These are phyloP conservation scores for Amaranthus hypochondriacus DNA, from an alignment of 148 eudicot species.

Conservation along the genomic window DNA sequence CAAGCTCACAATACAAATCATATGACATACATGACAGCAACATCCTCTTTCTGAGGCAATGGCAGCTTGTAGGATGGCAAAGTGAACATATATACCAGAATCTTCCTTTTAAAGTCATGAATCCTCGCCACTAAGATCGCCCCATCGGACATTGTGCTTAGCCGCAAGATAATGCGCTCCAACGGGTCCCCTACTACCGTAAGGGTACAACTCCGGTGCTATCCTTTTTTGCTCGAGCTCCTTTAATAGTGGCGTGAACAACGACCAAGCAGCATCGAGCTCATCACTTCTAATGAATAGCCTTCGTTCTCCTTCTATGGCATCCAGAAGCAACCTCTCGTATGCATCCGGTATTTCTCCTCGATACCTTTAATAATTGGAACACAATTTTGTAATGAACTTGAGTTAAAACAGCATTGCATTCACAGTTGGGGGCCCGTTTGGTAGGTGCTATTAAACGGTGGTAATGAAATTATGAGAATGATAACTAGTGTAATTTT, in stretches of 20 bases:
- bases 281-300: slow-evolving; percentile 91
- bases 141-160: slow-evolving; percentile 77
- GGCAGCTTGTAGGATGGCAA: background rate
- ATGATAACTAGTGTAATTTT: too few relatives aligned
- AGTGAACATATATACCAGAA: background rate
- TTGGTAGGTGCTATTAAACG: too few relatives aligned
- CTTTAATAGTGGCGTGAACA: slow-evolving; percentile 68
- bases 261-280: slow-evolving; percentile 85
- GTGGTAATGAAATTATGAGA: too few relatives aligned
- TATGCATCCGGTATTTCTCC: slow-evolving; percentile 81
- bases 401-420: too few relatives aligned
- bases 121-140: slow-evolving; percentile 55
- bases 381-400: background rate
- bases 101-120: slow-evolving; percentile 20
- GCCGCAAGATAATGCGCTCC: slow-evolving; percentile 86
- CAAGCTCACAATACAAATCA: background rate
- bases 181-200: slow-evolving; percentile 80
- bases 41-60: background rate
- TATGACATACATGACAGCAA: background rate
- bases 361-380: slow-evolving; percentile 42
- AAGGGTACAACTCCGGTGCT: slow-evolving; percentile 71
- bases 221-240: slow-evolving; percentile 64
- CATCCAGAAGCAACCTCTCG: slow-evolving; percentile 74
- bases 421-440: too few relatives aligned
- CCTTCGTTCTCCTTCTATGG: slow-evolving; percentile 80